phyloP scores from a whole-genome alignment of 2,329 filamentous ascomycete genomes.

The Hymenoscyphus infarciens region DNA sequence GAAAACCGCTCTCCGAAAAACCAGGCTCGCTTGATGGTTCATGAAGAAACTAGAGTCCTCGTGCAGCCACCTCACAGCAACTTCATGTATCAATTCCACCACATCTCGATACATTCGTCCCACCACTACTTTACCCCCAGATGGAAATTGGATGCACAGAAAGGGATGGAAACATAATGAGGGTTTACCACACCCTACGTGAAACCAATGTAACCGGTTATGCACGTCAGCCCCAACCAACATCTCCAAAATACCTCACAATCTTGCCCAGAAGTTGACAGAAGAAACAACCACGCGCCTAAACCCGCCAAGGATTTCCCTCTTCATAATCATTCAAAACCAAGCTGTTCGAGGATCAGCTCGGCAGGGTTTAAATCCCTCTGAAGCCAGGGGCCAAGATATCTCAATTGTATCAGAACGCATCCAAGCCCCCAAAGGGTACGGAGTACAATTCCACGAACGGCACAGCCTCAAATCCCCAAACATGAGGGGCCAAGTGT shows the following conservation, averaged over 20 bases:
- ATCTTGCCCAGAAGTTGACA: not conserved
- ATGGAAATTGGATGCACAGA: not conserved
- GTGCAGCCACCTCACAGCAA: too few relatives aligned
- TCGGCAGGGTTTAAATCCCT: not conserved
- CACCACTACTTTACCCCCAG: not conserved
- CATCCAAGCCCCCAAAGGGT: not conserved
- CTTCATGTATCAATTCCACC: not conserved
- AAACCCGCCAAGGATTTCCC: not conserved
- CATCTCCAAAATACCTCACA: not conserved
- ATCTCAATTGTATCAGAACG: not conserved
- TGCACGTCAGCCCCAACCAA: constrained; percentile 6
- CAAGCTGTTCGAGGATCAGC: not conserved
- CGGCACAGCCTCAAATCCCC: constrained; percentile 7
- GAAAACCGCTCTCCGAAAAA: not conserved
- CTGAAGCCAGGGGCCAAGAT: not conserved
- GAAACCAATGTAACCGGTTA: not conserved
- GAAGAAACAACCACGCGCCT: not conserved
- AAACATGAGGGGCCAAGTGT: constrained; percentile 1
- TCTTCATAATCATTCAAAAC: not conserved
- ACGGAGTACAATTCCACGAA: constrained; percentile 5
- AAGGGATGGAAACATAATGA: not conserved
- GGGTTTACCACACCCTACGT: not conserved
- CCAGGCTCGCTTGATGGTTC: not conserved
- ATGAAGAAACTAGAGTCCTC: not conserved
- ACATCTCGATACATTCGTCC: not conserved